A percentile compares a stretch with the other conserved stretches of the same genome.
Conservation (phyloP, 305 asterid species). For the Coffea humblotiana region DNA sequence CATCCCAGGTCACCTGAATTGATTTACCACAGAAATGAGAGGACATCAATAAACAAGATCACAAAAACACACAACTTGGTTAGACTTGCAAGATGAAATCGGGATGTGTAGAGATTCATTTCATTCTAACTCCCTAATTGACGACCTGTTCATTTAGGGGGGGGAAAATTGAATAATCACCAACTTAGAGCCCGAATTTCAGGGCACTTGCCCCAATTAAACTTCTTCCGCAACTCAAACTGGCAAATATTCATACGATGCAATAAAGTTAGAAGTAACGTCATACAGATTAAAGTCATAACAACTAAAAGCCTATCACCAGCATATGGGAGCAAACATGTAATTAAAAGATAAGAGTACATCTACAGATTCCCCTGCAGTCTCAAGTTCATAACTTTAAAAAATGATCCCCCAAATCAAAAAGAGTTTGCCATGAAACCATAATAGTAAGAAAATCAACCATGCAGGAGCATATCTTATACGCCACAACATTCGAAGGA, state of each 20-base stretch:
- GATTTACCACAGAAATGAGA: conserved; percentile 5
- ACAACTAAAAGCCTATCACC: not conserved
- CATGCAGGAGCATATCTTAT: not conserved
- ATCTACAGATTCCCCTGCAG: not conserved
- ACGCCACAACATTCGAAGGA: not conserved
- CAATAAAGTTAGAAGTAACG: not conserved
- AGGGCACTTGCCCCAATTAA: not conserved
- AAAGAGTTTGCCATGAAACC: not conserved
- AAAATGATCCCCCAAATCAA: not conserved
- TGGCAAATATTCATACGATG: not conserved
- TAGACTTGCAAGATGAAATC: not conserved
- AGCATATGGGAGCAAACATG: not conserved
- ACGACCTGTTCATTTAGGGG: not conserved
- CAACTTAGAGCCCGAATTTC: not conserved
- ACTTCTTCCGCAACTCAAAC: not conserved
- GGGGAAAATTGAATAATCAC: too few relatives aligned
- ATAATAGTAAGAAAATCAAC: not conserved
- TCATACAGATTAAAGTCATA: not conserved
- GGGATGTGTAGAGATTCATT: not conserved
- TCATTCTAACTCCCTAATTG: not conserved
- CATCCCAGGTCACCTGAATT: conserved; percentile 87
- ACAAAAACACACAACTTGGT: not conserved
- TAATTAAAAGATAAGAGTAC: not conserved
- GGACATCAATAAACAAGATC: not conserved
- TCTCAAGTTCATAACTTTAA: not conserved